Conservation (phyloP, 2,329 filamentous ascomycete genomes). For the Fusarium devonianum region DNA sequence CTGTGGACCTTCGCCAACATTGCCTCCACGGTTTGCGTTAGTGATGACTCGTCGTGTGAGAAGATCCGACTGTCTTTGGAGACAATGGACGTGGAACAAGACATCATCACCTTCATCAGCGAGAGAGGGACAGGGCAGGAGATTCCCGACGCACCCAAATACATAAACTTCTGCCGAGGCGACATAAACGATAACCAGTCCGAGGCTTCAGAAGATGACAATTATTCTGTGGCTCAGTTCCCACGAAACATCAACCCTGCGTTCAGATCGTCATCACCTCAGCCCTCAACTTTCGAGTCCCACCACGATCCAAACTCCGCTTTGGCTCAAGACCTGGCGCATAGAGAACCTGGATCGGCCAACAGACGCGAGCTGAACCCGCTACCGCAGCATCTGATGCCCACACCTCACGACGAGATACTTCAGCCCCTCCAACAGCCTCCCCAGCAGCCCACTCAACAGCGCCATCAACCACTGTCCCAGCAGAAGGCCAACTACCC, state of each 20-base stretch:
- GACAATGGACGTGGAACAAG: constrained; percentile 95
- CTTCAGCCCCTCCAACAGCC: constrained; percentile 25
- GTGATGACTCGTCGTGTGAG: constrained; percentile 95
- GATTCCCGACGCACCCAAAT: constrained; percentile 95
- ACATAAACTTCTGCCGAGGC: constrained; percentile 97
- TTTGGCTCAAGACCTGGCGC: constrained; percentile 73
- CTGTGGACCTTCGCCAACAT: constrained; percentile 98
- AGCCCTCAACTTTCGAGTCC: constrained; percentile 90
- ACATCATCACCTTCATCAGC: constrained; percentile 87
- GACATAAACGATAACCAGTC: constrained; percentile 83
- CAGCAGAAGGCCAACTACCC: constrained; percentile 28
- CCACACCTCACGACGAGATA: constrained; percentile 32
- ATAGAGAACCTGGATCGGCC: constrained; percentile 56
- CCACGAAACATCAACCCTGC: constrained; percentile 94
- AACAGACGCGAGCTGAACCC: constrained; percentile 58
- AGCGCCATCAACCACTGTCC: constrained; percentile 22
- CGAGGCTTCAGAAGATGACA: constrained; percentile 83
- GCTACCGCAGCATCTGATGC: constrained; percentile 57
- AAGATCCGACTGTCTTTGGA: constrained; percentile 94
- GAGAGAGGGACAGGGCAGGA: constrained; percentile 93
- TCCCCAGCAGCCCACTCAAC: constrained; percentile 5
- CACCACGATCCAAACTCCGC: constrained; percentile 85
- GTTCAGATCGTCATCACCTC: constrained; percentile 93
- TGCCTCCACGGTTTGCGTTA: constrained; percentile 95
- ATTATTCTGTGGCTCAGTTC: constrained; percentile 95